These are phyloP conservation scores for Pachysolen tannophilus DNA, from an alignment of 805 yeast genomes.

Conservation along the genomic window DNA sequence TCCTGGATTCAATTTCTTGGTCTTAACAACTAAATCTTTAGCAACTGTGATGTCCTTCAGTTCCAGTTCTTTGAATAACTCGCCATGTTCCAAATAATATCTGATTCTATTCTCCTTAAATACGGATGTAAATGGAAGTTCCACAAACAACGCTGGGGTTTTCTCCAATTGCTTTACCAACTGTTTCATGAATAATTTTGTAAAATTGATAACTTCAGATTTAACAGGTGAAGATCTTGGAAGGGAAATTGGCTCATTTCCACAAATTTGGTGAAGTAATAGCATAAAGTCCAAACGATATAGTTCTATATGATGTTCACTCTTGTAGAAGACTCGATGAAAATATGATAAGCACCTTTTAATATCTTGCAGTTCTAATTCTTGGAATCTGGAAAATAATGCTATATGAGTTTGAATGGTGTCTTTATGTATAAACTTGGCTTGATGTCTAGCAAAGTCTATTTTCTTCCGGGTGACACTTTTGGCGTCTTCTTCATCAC, in stretches of 20 bases:
- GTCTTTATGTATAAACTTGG: slow-evolving; percentile 44
- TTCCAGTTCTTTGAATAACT: slow-evolving; percentile 22
- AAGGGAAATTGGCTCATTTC: slow-evolving; percentile 39
- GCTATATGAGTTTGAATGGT: slow-evolving; percentile 61
- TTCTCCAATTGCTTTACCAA: slow-evolving; percentile 37
- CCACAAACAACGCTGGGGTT: slow-evolving; percentile 51
- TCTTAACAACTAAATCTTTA: slow-evolving; percentile 20
- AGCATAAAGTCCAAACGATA: slow-evolving; percentile 71
- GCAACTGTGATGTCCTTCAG: slow-evolving; percentile 8
- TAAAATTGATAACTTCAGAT: slow-evolving; percentile 55
- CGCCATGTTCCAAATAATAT: slow-evolving; percentile 57
- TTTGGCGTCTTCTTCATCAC: slow-evolving; percentile 14
- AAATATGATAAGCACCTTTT: slow-evolving; percentile 61
- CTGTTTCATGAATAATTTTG: slow-evolving; percentile 56
- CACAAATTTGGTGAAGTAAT: slow-evolving; percentile 43
- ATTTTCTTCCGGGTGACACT: slow-evolving; percentile 28
- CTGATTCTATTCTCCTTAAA: slow-evolving; percentile 30
- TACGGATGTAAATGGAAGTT: slow-evolving; percentile 44
- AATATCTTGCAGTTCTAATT: slow-evolving; percentile 51
- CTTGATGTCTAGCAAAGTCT: slow-evolving; percentile 33
- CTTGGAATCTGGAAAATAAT: slow-evolving; percentile 52
- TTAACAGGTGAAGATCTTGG: slow-evolving; percentile 38
- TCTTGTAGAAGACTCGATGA: slow-evolving; percentile 59
- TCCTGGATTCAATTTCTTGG: too few relatives aligned
- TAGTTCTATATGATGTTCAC: slow-evolving; percentile 48